Evolutionary conservation across 805 yeast species (phyloP), one percentile per base, ranked within the genome.

Genomic region (Lachancea fermentati): DNA sequence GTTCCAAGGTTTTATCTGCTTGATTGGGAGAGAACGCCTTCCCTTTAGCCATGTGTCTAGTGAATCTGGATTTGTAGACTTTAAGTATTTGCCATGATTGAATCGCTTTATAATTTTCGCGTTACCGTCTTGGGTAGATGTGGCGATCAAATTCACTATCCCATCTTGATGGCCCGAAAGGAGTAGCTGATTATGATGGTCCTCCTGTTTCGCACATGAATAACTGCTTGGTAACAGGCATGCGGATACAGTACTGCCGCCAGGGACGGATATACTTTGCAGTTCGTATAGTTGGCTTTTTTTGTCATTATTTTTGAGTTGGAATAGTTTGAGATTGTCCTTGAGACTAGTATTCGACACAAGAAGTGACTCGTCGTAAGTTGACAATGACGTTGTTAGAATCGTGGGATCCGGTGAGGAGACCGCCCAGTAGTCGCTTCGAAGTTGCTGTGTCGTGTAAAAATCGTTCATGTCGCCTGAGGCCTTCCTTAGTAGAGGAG

Each of bases 161-260:
- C 96, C 96, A 43, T 77, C 75, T 37, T 72, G 73, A 57, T 87
- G 93, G 8, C 95, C 96, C 0, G 94, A 72, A n/a, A 79, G 54
- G 33, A 82, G 14, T 15, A 47, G 9, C 15, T 49, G 49, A 13
- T 46, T 43, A 28, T 51, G 49, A 4, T 46, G 41, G 15, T 39
- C 33, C 14, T 42, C 44, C 30, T 44, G 42, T 19, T 40, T 32
- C 19, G 40, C 32, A 18, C 28, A 22, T 12, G 17, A 30, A 24
- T 35, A 47, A 15, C 36, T 39, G 18, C n/a, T 14, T 15, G 49
- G 45, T 13, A 52, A 37, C 11, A 50, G 25, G n/a, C 42, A 31
- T 2, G 51, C 28, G 4, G 49, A 36, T 5, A 46, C 44, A 16
- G 54, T 48, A 12, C 52, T 50, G 17, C 41, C 41, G 2, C 51